Percentiles rank a stretch among this genome's conserved stretches.
Evolutionary conservation across 2,329 filamentous ascomycete genomes (phyloP).

Genomic region (Endocalyx cinctus): DNA sequence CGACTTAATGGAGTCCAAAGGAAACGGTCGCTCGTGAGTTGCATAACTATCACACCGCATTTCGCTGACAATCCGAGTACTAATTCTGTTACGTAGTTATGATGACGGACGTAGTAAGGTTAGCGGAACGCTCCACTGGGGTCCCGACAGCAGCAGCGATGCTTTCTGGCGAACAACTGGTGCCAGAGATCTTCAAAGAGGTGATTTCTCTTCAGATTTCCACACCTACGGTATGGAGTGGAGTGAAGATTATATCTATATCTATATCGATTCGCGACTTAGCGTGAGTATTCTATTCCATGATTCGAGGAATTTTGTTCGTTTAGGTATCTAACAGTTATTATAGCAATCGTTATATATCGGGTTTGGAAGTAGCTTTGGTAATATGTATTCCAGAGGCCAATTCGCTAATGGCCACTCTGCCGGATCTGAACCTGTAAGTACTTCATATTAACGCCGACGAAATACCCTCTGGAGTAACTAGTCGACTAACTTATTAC

Average conservation of each 20-base stretch:
- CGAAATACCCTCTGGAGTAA: no score
- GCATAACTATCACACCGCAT: not conserved
- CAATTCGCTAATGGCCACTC: slow-evolving; percentile 34
- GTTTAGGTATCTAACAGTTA: slow-evolving; percentile 21
- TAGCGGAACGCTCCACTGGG: slow-evolving; percentile 45
- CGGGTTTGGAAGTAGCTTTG: slow-evolving; percentile 26
- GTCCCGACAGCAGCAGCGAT: slow-evolving; percentile 25
- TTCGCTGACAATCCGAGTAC: not conserved
- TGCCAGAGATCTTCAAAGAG: slow-evolving; percentile 28
- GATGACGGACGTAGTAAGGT: slow-evolving; percentile 36
- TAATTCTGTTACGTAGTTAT: slow-evolving; percentile 21
- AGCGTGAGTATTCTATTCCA: slow-evolving; percentile 19
- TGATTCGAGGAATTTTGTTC: no score
- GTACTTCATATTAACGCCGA: slow-evolving; percentile 32
- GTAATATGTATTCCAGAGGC: slow-evolving; percentile 36
- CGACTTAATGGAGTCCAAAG: slow-evolving; percentile 46
- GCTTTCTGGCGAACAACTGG: slow-evolving; percentile 31
- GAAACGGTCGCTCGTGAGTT: slow-evolving; percentile 31
- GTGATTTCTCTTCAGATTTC: slow-evolving; percentile 37
- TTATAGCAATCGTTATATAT: slow-evolving; percentile 23
- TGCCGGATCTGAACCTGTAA: not conserved
- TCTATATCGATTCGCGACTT: slow-evolving; percentile 44
- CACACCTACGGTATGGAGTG: slow-evolving; percentile 52
- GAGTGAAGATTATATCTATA: slow-evolving; percentile 48
- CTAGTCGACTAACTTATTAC: no score